Conservation (phyloP, 208 protist genomes). For the Trypanosoma avium region DNA sequence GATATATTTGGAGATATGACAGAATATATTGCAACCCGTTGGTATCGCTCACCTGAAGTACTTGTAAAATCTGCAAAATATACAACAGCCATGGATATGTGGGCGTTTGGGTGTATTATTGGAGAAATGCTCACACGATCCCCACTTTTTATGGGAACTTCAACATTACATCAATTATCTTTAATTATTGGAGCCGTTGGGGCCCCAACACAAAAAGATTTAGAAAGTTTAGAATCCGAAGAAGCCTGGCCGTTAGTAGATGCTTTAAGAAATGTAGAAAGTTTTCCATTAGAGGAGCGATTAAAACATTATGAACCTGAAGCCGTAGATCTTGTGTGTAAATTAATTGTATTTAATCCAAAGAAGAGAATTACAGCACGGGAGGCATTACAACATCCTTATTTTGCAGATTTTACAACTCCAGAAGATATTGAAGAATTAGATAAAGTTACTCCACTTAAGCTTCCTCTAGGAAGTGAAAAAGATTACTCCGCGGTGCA, state of each 20-base stretch:
- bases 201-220: conserved; percentile 80
- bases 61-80: conserved; percentile 95
- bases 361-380: conserved; percentile 73
- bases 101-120: conserved; percentile 98
- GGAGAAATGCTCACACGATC: conserved; percentile 93
- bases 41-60: conserved; percentile 98
- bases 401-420: conserved; percentile 71
- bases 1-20: conserved; percentile 79
- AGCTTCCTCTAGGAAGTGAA: conserved; percentile 66
- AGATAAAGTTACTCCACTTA: conserved; percentile 34
- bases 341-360: conserved; percentile 90
- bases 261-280: conserved; percentile 47
- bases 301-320: conserved; percentile 69
- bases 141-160: conserved; percentile 94
- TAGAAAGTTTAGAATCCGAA: conserved; percentile 86
- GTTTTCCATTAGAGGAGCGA: conserved; percentile 55
- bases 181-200: conserved; percentile 92
- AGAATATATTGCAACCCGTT: conserved; percentile 96
- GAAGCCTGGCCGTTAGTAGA: conserved; percentile 91
- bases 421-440: conserved; percentile 49
- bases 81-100: conserved; percentile 98
- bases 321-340: conserved; percentile 83
- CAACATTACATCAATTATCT: conserved; percentile 96
- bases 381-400: conserved; percentile 89
- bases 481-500: conserved; percentile 60